phyloP scores from a whole-genome alignment of 2,329 filamentous ascomycete species.

The Didymella pomorum region DNA sequence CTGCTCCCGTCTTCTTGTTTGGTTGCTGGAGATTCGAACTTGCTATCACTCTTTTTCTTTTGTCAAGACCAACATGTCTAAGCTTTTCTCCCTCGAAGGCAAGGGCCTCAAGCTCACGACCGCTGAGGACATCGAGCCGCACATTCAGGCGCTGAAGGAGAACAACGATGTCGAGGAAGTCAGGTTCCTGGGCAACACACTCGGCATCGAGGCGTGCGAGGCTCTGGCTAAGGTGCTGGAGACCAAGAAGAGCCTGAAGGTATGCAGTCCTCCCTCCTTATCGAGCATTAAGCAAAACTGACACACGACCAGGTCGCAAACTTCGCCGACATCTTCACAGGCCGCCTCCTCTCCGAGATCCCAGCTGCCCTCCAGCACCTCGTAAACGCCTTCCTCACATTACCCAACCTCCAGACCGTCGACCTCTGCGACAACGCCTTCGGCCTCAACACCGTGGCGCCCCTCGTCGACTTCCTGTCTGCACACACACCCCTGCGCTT shows the following conservation, averaged over 20 bases:
- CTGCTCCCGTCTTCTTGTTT: constrained; percentile 1
- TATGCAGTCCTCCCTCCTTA: constrained; percentile 44
- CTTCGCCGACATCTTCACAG: constrained; percentile 97
- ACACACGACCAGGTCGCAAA: constrained; percentile 71
- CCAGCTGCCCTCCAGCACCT: constrained; percentile 86
- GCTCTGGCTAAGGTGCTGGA: constrained; percentile 82
- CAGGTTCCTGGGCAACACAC: constrained; percentile 86
- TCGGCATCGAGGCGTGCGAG: constrained; percentile 88
- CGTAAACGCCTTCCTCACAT: constrained; percentile 84
- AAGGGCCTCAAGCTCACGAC: constrained; percentile 92
- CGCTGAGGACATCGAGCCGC: constrained; percentile 82
- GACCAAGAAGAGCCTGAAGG: constrained; percentile 83
- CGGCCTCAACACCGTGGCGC: constrained; percentile 91
- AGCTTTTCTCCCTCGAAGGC: constrained; percentile 88
- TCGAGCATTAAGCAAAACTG: constrained; percentile 14
- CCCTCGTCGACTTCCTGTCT: constrained; percentile 89
- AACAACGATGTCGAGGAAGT: constrained; percentile 84
- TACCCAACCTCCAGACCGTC: constrained; percentile 86
- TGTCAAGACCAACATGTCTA: constrained; percentile 56
- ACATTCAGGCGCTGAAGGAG: constrained; percentile 77
- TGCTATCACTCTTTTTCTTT: constrained; percentile 6
- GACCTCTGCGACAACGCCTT: constrained; percentile 99
- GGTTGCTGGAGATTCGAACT: background rate
- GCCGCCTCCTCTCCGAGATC: constrained; percentile 90
- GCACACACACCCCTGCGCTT: constrained; percentile 90